Conservation (phyloP, 129 eudicot species). For the Sambucus nigra region DNA sequence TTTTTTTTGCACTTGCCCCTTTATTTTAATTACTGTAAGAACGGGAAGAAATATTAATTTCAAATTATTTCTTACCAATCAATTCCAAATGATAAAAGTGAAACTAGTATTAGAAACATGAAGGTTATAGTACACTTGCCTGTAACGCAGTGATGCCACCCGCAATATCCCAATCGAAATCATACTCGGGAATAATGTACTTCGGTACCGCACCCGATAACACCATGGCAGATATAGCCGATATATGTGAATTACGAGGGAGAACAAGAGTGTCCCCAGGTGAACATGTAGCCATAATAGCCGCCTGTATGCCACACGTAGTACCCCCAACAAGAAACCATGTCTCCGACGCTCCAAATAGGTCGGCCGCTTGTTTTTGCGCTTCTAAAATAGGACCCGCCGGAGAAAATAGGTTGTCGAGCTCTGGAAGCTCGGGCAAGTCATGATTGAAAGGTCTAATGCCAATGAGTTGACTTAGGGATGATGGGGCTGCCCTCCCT, state of each 20-base stretch:
- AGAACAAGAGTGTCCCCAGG: constrained; percentile 68
- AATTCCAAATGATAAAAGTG: too few relatives aligned
- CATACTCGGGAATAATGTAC: constrained; percentile 52
- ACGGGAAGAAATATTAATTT: neutral
- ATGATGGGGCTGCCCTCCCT: constrained; percentile 66
- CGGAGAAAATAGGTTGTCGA: constrained; percentile 64
- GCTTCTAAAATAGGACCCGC: constrained; percentile 75
- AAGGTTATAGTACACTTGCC: constrained; percentile 42
- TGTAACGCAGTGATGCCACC: constrained; percentile 50
- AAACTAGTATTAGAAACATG: neutral
- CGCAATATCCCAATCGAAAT: constrained; percentile 64
- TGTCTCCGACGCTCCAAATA: constrained; percentile 74
- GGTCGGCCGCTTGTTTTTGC: constrained; percentile 56
- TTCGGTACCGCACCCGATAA: constrained; percentile 62
- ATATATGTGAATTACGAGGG: constrained; percentile 63
- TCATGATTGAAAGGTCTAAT: constrained; percentile 48
- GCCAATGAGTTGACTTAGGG: constrained; percentile 51
- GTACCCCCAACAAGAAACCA: constrained; percentile 92
- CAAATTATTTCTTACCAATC: too few relatives aligned
- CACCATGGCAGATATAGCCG: constrained; percentile 68
- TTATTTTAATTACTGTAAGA: neutral
- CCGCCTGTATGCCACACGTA: constrained; percentile 78
- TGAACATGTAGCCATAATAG: constrained; percentile 69
- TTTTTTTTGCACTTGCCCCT: neutral
- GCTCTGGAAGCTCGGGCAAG: constrained; percentile 73